These are phyloP conservation scores for Fonsecaea monophora DNA, from an alignment of 2,329 filamentous ascomycete species.

Conservation along the genomic window DNA sequence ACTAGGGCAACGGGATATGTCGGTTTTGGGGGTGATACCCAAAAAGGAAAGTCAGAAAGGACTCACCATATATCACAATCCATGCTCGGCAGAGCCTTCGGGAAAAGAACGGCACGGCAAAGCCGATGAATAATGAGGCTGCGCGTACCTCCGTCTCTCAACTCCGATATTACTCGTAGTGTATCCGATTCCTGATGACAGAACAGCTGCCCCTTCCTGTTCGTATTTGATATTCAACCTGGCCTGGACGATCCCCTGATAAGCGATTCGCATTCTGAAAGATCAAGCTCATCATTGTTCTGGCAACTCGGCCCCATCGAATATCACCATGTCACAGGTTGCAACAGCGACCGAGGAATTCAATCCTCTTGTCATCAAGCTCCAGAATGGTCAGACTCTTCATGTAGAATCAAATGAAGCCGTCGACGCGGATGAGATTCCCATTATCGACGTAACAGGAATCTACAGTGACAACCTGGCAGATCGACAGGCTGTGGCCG, in stretches of 20 bases:
- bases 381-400: conserved; percentile 30
- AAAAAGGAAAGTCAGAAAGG: neutral
- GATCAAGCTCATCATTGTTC: neutral
- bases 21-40: neutral
- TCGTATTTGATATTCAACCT: neutral
- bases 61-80: neutral
- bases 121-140: conserved; percentile 5
- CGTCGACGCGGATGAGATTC: conserved; percentile 43
- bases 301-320: neutral
- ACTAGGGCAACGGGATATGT: neutral
- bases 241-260: neutral
- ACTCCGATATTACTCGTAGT: neutral
- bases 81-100: neutral
- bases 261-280: neutral
- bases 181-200: neutral
- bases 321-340: conserved; percentile 16
- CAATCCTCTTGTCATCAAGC: conserved; percentile 23
- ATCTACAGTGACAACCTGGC: conserved; percentile 48
- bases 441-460: conserved; percentile 54
- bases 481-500: conserved; percentile 50
- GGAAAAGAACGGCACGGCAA: neutral
- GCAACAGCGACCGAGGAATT: conserved; percentile 9
- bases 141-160: conserved; percentile 12
- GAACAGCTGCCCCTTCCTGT: neutral
- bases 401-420: conserved; percentile 30